These are phyloP conservation scores for Persicaria tinctoria DNA, from an alignment of 148 eudicot species.

Conservation along the genomic window DNA sequence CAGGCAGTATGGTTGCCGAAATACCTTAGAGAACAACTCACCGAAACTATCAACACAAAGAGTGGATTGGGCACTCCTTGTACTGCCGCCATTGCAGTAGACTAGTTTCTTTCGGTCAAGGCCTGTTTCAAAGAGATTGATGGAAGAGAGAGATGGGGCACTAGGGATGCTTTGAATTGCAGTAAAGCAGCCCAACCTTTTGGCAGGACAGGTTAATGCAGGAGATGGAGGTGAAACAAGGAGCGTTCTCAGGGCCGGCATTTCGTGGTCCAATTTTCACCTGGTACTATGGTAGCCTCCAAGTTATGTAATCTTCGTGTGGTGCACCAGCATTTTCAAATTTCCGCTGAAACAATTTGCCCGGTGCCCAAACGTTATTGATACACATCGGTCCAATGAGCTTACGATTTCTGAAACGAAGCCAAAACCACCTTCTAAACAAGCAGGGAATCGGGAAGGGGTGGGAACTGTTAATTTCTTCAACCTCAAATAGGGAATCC, in stretches of 20 bases:
- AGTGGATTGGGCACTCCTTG: background rate
- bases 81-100: background rate
- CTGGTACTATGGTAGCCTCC: no score
- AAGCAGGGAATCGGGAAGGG: no score
- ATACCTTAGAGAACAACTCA: background rate
- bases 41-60: slow-evolving; percentile 7
- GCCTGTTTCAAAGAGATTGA: background rate
- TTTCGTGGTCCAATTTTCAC: background rate
- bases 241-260: slow-evolving; percentile 6
- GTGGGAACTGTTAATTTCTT: no score
- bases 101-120: background rate
- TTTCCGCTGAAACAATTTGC: no score
- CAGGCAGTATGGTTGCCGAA: slow-evolving; percentile 1
- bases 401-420: no score
- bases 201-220: background rate
- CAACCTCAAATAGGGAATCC: no score
- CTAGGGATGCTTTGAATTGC: background rate
- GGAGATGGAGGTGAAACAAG: background rate
- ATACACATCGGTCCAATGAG: no score
- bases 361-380: no score
- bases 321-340: no score
- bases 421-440: no score
- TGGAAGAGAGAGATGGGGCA: background rate
- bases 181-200: background rate
- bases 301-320: no score